phyloP scores from a whole-genome alignment of 2,329 filamentous ascomycete species.

The Myriosclerotinia curreyana region DNA sequence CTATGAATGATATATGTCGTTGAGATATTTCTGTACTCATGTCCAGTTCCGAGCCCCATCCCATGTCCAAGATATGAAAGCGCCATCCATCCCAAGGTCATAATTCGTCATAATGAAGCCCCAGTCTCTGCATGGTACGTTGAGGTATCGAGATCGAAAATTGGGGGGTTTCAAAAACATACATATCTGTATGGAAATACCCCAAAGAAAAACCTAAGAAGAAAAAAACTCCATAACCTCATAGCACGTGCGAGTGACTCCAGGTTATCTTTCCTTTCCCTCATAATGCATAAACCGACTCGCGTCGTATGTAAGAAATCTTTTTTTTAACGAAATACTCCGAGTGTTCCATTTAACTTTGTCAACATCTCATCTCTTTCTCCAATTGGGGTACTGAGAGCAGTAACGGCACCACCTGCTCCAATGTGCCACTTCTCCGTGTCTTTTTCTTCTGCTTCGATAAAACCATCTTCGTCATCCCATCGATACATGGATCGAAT shows the following conservation, averaged over 20 bases:
- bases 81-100: slow-evolving; percentile 12
- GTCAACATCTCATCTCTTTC: slow-evolving; percentile 91
- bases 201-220: neutral
- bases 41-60: neutral
- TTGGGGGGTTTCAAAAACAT: neutral
- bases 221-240: slow-evolving; percentile 5
- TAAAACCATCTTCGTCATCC: slow-evolving; percentile 53
- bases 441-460: slow-evolving; percentile 35
- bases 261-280: neutral
- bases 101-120: slow-evolving; percentile 10
- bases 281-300: slow-evolving; percentile 16
- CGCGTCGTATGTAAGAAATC: slow-evolving; percentile 16
- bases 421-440: slow-evolving; percentile 75
- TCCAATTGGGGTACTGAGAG: slow-evolving; percentile 71
- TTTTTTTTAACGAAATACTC: slow-evolving; percentile 30
- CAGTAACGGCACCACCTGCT: slow-evolving; percentile 86
- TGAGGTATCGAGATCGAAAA: slow-evolving; percentile 6
- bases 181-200: neutral
- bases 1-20: slow-evolving; percentile 21
- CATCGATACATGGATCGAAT: slow-evolving; percentile 79
- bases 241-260: slow-evolving; percentile 5
- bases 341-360: slow-evolving; percentile 48
- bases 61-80: slow-evolving; percentile 12
- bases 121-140: slow-evolving; percentile 2
- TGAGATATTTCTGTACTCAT: slow-evolving; percentile 15